Conservation (phyloP, 169 alveolate species). For the Plasmodium relictum region DNA sequence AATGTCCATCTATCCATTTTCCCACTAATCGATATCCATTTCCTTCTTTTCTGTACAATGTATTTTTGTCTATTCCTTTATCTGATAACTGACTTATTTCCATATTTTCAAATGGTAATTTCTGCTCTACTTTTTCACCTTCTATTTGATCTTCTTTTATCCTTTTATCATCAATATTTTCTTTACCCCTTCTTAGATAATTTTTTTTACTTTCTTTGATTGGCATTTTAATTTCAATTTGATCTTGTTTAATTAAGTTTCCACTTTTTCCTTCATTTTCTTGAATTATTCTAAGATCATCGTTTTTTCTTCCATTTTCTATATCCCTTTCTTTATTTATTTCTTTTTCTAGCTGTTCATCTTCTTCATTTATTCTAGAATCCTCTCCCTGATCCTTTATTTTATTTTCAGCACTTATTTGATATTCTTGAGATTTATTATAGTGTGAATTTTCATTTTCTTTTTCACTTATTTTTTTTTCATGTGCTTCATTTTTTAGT, state of each 20-base stretch:
- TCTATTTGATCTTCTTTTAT: background rate
- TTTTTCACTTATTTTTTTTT: background rate
- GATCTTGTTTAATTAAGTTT: background rate
- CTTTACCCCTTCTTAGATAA: conserved; percentile 10
- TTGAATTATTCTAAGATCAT: too few relatives aligned
- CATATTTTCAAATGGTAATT: background rate
- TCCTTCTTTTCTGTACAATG: background rate
- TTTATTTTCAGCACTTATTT: background rate
- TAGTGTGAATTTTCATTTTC: background rate
- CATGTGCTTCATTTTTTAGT: background rate
- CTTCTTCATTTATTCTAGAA: background rate
- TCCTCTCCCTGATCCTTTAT: background rate
- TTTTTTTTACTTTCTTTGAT: background rate
- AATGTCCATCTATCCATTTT: background rate
- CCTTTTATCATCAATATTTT: background rate
- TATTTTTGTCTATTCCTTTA: background rate
- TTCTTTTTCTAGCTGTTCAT: background rate
- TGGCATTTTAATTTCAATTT: background rate
- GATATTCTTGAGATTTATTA: too few relatives aligned
- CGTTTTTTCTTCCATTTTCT: too few relatives aligned
- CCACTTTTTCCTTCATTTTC: background rate
- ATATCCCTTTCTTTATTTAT: background rate
- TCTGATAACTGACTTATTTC: background rate
- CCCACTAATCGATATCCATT: background rate
- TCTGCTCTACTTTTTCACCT: background rate